A percentile compares a stretch with the other conserved stretches of the same genome.
Evolutionary conservation across 2,329 filamentous ascomycete genomes (phyloP).

Genomic region (Phialocephala subalpina): DNA sequence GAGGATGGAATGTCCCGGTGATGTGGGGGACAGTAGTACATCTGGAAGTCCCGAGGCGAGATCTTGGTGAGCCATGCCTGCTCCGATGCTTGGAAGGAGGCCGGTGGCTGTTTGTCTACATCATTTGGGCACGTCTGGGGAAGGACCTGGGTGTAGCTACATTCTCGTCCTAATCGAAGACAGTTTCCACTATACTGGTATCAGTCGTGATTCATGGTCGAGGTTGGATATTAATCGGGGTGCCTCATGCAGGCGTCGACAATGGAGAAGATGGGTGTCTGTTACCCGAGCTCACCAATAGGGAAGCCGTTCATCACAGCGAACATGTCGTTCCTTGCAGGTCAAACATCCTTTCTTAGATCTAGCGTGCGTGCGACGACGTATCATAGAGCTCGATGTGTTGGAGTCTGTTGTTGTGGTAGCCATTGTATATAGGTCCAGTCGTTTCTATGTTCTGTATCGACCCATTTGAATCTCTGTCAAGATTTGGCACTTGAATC

Average conservation of each 20-base stretch:
- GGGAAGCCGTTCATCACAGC: slow-evolving; percentile 32
- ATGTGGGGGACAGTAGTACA: slow-evolving; percentile 16
- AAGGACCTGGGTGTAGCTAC: slow-evolving; percentile 23
- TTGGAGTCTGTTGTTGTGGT: background rate
- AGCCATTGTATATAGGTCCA: background rate
- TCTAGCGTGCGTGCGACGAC: slow-evolving; percentile 27
- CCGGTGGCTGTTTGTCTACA: background rate
- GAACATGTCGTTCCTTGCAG: slow-evolving; percentile 33
- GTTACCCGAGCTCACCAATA: slow-evolving; percentile 26
- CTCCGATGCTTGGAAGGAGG: slow-evolving; percentile 15
- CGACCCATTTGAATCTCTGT: background rate
- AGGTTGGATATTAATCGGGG: background rate
- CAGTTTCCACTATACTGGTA: slow-evolving; percentile 28
- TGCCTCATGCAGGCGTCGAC: slow-evolving; percentile 4
- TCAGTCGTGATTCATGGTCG: background rate
- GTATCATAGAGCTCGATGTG: slow-evolving; percentile 1
- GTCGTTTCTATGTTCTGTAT: background rate
- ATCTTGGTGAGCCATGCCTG: slow-evolving; percentile 20
- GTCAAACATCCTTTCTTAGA: slow-evolving; percentile 32
- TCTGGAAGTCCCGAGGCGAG: slow-evolving; percentile 7
- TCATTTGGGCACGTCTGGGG: background rate
- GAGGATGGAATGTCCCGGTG: slow-evolving; percentile 15
- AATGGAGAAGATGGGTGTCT: background rate
- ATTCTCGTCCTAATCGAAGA: slow-evolving; percentile 28
- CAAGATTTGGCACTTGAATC: background rate